Conservation (phyloP, 2,329 filamentous ascomycete genomes). For the Sporothrix curviconia region DNA sequence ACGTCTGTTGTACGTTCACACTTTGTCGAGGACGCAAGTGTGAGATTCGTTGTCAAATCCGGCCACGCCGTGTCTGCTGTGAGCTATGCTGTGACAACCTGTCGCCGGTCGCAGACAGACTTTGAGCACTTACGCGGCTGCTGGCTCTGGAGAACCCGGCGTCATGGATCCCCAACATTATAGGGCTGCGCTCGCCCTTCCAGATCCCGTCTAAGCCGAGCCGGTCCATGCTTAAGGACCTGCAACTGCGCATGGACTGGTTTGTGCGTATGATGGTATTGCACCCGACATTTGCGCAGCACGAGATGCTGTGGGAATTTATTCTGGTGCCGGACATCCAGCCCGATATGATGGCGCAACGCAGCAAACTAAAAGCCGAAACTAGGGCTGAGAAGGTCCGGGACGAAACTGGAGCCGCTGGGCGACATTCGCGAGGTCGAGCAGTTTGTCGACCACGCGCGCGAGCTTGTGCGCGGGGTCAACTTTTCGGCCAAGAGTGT, state of each 20-base stretch:
- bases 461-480: slow-evolving; percentile 80
- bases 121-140: slow-evolving; percentile 87
- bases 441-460: slow-evolving; percentile 83
- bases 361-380: slow-evolving; percentile 80
- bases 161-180: slow-evolving; percentile 82
- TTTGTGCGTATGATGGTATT: slow-evolving; percentile 80
- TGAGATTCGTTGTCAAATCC: slow-evolving; percentile 89
- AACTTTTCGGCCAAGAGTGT: slow-evolving; percentile 78
- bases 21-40: slow-evolving; percentile 93
- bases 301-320: slow-evolving; percentile 98
- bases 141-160: slow-evolving; percentile 85
- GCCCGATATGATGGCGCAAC: slow-evolving; percentile 79
- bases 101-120: slow-evolving; percentile 76
- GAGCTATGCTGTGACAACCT: slow-evolving; percentile 90
- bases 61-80: slow-evolving; percentile 75
- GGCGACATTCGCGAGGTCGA: slow-evolving; percentile 83
- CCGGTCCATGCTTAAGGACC: slow-evolving; percentile 75
- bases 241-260: slow-evolving; percentile 77
- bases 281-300: slow-evolving; percentile 88
- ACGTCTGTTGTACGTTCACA: slow-evolving; percentile 92
- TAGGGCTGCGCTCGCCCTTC: slow-evolving; percentile 76
- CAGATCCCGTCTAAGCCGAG: slow-evolving; percentile 91
- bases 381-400: slow-evolving; percentile 74
- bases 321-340: slow-evolving; percentile 94
- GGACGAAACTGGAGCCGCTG: slow-evolving; percentile 82